Conservation (phyloP, 2,329 filamentous ascomycete species). For the Ceratocystis huliohia region DNA sequence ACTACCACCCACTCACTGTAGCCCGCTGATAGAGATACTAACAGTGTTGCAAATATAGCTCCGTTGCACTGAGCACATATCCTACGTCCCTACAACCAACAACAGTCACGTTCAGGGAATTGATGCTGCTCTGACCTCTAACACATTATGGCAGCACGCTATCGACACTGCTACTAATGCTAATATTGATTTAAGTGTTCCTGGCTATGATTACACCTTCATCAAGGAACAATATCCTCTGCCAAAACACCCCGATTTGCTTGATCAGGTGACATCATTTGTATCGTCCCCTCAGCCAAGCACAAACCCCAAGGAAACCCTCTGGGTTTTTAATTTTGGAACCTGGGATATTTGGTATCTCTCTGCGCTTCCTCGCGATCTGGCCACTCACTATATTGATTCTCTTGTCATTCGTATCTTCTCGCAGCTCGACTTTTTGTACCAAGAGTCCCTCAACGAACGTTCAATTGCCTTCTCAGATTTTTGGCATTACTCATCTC, state of each 20-base stretch:
- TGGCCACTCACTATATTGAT: slow-evolving; percentile 30
- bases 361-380: slow-evolving; percentile 33
- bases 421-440: slow-evolving; percentile 36
- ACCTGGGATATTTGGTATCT: slow-evolving; percentile 44
- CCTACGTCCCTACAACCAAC: slow-evolving; percentile 32
- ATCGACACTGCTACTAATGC: slow-evolving; percentile 27
- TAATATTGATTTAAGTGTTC: slow-evolving; percentile 27
- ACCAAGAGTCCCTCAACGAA: slow-evolving; percentile 32
- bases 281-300: slow-evolving; percentile 30
- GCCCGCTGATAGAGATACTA: neutral
- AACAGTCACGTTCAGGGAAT: slow-evolving; percentile 28
- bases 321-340: slow-evolving; percentile 43
- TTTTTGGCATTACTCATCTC: slow-evolving; percentile 28
- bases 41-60: slow-evolving; percentile 29
- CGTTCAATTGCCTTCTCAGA: slow-evolving; percentile 36
- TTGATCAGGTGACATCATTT: slow-evolving; percentile 35
- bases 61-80: slow-evolving; percentile 35
- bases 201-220: slow-evolving; percentile 35
- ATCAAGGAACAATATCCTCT: slow-evolving; percentile 34
- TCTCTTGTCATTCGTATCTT: slow-evolving; percentile 32
- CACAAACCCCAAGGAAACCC: slow-evolving; percentile 33
- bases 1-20: neutral
- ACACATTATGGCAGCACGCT: slow-evolving; percentile 34
- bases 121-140: slow-evolving; percentile 39
- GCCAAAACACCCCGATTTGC: slow-evolving; percentile 31